These are phyloP conservation scores for Metroxylon sagu DNA, from an alignment of 176 grass and related monocot species.

Conservation along the genomic window DNA sequence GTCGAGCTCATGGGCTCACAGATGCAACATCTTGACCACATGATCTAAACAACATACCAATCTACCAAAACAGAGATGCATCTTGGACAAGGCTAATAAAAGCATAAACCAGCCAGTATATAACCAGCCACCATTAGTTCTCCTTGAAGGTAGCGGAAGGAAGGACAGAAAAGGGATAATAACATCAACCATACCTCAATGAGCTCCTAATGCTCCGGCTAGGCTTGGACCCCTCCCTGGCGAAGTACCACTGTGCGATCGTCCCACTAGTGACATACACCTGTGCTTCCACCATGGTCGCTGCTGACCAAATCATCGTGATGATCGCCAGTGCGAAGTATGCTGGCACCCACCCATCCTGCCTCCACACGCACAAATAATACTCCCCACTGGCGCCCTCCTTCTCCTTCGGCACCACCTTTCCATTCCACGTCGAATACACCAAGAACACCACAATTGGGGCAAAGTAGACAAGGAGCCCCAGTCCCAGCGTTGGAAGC, in stretches of 20 bases:
- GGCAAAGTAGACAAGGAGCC: slow-evolving; percentile 25
- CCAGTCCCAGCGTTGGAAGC: slow-evolving; percentile 20
- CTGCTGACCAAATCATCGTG: slow-evolving; percentile 38
- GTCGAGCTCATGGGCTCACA: no score
- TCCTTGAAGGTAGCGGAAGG: no score
- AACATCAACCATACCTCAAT: slow-evolving; percentile 25
- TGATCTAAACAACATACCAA: no score
- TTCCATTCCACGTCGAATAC: slow-evolving; percentile 39
- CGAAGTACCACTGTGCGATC: slow-evolving; percentile 47
- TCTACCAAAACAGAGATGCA: no score
- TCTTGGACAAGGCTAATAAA: no score
- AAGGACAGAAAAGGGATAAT: background rate
- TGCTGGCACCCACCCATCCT: slow-evolving; percentile 35
- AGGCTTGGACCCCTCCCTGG: slow-evolving; percentile 24
- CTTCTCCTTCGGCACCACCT: slow-evolving; percentile 21
- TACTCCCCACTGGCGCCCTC: slow-evolving; percentile 7
- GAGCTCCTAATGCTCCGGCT: slow-evolving; percentile 34
- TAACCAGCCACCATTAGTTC: no score
- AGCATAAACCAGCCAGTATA: no score
- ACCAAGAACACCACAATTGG: slow-evolving; percentile 38
- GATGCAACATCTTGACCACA: no score
- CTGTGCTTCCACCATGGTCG: slow-evolving; percentile 37
- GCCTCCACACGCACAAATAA: slow-evolving; percentile 36
- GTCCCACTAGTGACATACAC: slow-evolving; percentile 34
- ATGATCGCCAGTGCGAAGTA: slow-evolving; percentile 37